Percentiles rank a stretch among this genome's conserved stretches.
phyloP scores from a whole-genome alignment of 1,284 basidiomycete species.

The Vanrija pseudolonga region DNA sequence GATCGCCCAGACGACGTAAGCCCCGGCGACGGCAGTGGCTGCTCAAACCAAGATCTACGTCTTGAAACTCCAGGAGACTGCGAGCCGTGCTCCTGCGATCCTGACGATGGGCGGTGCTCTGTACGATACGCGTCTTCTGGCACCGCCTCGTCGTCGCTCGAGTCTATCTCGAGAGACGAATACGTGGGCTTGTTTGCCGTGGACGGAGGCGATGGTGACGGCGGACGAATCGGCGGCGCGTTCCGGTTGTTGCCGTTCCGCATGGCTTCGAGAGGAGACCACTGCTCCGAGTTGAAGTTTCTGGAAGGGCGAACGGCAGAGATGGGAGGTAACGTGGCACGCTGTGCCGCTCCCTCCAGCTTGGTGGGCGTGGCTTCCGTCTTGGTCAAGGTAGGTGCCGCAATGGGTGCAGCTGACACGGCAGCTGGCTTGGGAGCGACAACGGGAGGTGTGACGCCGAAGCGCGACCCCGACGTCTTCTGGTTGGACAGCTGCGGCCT shows the following conservation, averaged over 20 bases:
- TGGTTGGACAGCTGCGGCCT: slow-evolving; percentile 7
- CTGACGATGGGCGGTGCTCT: neutral
- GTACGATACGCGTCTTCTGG: slow-evolving; percentile 25
- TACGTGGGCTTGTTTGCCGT: neutral
- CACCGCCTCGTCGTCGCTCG: slow-evolving; percentile 37
- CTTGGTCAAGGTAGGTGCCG: neutral
- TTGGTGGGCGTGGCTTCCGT: slow-evolving; percentile 1
- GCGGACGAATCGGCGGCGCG: neutral
- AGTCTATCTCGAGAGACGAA: slow-evolving; percentile 16
- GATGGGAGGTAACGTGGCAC: slow-evolving; percentile 11
- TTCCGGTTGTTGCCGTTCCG: neutral
- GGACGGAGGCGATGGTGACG: neutral
- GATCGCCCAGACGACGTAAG: neutral
- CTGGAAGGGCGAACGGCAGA: slow-evolving; percentile 9
- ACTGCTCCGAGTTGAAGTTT: slow-evolving; percentile 34
- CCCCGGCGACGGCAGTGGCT: neutral
- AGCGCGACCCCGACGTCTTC: slow-evolving; percentile 5
- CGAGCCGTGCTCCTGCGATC: slow-evolving; percentile 1
- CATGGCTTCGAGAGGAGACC: slow-evolving; percentile 32
- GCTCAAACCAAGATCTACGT: slow-evolving; percentile 3
- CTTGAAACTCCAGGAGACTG: slow-evolving; percentile 8
- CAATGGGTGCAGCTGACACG: slow-evolving; percentile 4
- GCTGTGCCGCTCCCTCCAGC: slow-evolving; percentile 15
- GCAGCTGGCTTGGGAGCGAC: slow-evolving; percentile 8
- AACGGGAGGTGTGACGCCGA: slow-evolving; percentile 2